Evolutionary conservation across 805 yeast species (phyloP), one percentile per base, ranked within the genome.

Genomic region (Grigorovia transvaalensis): DNA sequence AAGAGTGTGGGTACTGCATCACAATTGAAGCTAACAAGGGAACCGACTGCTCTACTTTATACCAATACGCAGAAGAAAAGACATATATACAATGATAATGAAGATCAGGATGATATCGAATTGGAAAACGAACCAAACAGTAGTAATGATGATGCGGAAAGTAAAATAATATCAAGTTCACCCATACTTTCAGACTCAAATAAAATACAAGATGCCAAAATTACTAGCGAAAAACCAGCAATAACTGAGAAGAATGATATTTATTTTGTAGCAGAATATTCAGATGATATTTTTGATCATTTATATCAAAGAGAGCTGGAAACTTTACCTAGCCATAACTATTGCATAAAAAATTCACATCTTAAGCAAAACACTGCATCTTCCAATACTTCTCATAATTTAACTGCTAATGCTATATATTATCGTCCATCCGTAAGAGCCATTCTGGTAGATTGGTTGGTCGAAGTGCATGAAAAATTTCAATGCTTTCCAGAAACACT

Each of bases 361-460:
- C 42, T 38, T n/a, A 52, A 58, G 9, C 17, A 38, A 38, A 7
- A 3, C 3, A 23, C 27, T 23, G 27, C 27, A 23, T 23, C 27
- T 23, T 23, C 27, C 27, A 23, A 23, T 6, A 23, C 27, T 23
- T 4, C 27, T 15, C n/a, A 13, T n/a, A 38, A 38, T n/a, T 38
- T n/a, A 13, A 3, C 17, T 38, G 20, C 48, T 8, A 18, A 7
- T 46, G 35, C 23, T 67, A 86, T 83, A 43, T 80, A 80, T 54
- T 68, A 88, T 58, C 80, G 84, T 60, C 95, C 96, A 52, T 79
- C 81, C 55, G 85, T 86, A 85, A 78, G 97, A 58, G 82, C 88
- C 8, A 85, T 89, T 50, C 71, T 89, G 53, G 88, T 89, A n/a
- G 96, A 90, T 69, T 89, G 97, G 97, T 74, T 89, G 58, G 88